These are phyloP conservation scores for Floccularia luteovirens DNA, from an alignment of 768 basidiomycete genomes.

Conservation along the genomic window DNA sequence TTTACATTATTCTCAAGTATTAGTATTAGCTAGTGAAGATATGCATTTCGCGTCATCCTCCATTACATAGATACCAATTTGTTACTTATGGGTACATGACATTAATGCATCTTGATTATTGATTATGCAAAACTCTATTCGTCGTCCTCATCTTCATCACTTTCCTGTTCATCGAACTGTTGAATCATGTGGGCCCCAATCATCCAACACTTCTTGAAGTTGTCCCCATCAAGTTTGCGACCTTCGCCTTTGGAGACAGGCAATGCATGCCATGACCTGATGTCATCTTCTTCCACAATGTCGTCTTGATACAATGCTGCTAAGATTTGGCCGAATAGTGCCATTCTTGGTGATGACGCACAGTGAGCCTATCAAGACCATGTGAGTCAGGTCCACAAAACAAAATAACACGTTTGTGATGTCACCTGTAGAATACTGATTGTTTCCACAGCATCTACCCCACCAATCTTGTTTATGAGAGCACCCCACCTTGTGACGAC, in stretches of 20 bases:
- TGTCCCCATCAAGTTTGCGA: slow-evolving; percentile 36
- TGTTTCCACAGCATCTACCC: slow-evolving; percentile 77
- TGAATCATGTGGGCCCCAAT: slow-evolving; percentile 71
- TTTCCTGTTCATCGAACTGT: slow-evolving; percentile 76
- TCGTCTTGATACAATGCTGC: slow-evolving; percentile 88
- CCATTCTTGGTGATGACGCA: slow-evolving; percentile 50
- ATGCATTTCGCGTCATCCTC: background rate
- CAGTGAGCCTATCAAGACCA: slow-evolving; percentile 52
- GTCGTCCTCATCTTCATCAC: slow-evolving; percentile 18
- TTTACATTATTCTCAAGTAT: slow-evolving; percentile 80
- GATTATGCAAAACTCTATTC: background rate
- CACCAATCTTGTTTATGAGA: slow-evolving; percentile 75
- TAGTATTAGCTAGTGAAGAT: slow-evolving; percentile 20
- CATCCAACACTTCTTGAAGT: slow-evolving; percentile 60
- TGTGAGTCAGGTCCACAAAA: background rate
- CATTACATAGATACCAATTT: background rate
- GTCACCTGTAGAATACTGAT: slow-evolving; percentile 70
- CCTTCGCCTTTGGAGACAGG: slow-evolving; percentile 48
- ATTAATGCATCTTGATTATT: no score
- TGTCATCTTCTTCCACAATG: slow-evolving; percentile 83
- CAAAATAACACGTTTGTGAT: background rate
- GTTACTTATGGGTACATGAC: no score
- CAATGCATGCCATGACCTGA: slow-evolving; percentile 76
- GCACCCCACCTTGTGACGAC: slow-evolving; percentile 77
- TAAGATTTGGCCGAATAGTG: slow-evolving; percentile 80